These are phyloP conservation scores for Begonia fuchsioides DNA, from an alignment of 306 rosid genomes.

Conservation along the genomic window DNA sequence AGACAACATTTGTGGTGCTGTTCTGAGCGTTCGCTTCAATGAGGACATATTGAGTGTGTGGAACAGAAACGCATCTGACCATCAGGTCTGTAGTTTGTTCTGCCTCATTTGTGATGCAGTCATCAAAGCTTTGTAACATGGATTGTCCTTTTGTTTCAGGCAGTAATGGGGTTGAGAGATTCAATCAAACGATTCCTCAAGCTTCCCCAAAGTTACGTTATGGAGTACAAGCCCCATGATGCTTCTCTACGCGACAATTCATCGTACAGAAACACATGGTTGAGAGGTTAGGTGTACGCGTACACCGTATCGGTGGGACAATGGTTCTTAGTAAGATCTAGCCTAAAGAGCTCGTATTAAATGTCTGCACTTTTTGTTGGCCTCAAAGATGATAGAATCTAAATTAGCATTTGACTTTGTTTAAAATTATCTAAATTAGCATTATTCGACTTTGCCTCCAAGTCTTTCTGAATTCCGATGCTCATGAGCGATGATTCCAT, in stretches of 20 bases:
- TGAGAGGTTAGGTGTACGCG: conserved; percentile 7
- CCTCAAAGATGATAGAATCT: too few species aligned
- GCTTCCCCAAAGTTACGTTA: conserved; percentile 30
- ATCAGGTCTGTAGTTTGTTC: conserved; percentile 40
- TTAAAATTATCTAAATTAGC: too few species aligned
- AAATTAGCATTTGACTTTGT: too few species aligned
- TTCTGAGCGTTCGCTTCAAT: conserved; percentile 81
- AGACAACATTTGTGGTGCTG: conserved; percentile 82
- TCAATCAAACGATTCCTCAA: conserved; percentile 76
- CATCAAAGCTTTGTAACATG: not conserved
- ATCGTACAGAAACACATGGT: conserved; percentile 91
- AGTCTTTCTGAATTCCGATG: too few species aligned
- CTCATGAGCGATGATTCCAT: too few species aligned
- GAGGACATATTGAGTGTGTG: conserved; percentile 89
- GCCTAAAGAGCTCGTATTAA: too few species aligned
- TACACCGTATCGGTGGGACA: too few species aligned
- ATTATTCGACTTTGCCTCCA: too few species aligned
- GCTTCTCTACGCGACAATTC: conserved; percentile 89
- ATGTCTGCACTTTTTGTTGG: too few species aligned
- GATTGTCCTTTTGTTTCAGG: conserved; percentile 27
- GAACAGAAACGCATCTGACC: conserved; percentile 86
- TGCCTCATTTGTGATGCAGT: not conserved
- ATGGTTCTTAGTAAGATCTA: too few species aligned
- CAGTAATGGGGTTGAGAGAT: conserved; percentile 80
- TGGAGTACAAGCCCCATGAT: conserved; percentile 93